Evolutionary conservation across 2,329 filamentous ascomycete species (phyloP).

Genomic region (Trichothecium roseum): DNA sequence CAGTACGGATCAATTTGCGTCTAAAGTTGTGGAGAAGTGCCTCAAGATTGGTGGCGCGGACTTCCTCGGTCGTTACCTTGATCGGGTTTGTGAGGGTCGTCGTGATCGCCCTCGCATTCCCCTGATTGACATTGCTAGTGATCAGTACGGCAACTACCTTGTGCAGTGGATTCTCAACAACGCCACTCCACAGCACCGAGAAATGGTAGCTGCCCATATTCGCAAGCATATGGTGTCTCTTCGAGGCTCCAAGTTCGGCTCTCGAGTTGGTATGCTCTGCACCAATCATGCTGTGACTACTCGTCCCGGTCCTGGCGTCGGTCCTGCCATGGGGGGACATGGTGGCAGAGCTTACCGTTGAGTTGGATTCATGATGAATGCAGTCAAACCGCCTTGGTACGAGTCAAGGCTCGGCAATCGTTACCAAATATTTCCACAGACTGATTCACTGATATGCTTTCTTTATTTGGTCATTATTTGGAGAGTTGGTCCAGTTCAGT

Average conservation of each 20-base stretch:
- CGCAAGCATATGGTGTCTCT: constrained; percentile 99
- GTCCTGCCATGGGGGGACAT: constrained; percentile 49
- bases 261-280: constrained; percentile 96
- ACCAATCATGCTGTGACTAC: constrained; percentile 87
- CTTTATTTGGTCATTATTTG: too few relatives aligned
- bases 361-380: too few relatives aligned
- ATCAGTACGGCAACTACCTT: constrained; percentile 97
- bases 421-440: too few relatives aligned
- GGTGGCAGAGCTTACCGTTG: constrained; percentile 44
- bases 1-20: constrained; percentile 98
- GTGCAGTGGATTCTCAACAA: constrained; percentile 96
- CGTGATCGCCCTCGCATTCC: constrained; percentile 89
- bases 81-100: constrained; percentile 86
- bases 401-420: too few relatives aligned
- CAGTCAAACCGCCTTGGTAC: too few relatives aligned
- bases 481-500: too few relatives aligned
- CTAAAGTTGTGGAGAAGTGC: constrained; percentile 98
- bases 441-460: too few relatives aligned
- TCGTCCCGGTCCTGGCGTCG: constrained; percentile 74
- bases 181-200: constrained; percentile 76
- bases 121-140: constrained; percentile 93
- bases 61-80: constrained; percentile 85
- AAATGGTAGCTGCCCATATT: constrained; percentile 87
- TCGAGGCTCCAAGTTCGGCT: constrained; percentile 95
- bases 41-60: constrained; percentile 90